A percentile compares a stretch with the other conserved stretches of the same genome.
Conservation (phyloP, 2,329 filamentous ascomycete species). For the Coniochaeta prunicola region DNA sequence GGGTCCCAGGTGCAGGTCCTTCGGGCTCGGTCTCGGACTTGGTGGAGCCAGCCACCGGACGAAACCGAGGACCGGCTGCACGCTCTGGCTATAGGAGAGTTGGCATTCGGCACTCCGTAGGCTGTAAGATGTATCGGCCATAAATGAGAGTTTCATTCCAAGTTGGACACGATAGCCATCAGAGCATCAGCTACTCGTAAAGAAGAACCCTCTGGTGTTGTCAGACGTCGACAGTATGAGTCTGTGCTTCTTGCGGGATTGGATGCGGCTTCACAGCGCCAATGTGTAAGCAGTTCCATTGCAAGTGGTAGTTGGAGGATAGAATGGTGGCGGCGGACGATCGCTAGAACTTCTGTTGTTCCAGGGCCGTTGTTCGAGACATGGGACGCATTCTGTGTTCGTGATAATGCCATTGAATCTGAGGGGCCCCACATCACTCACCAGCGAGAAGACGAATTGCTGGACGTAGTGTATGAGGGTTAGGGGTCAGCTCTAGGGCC, state of each 20-base stretch:
- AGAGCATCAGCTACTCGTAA: not conserved
- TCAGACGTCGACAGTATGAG: not conserved
- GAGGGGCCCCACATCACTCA: no score
- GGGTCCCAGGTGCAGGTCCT: not conserved
- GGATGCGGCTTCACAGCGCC: no score
- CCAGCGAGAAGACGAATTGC: no score
- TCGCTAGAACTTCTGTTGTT: no score
- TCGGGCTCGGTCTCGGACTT: not conserved
- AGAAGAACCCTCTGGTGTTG: not conserved
- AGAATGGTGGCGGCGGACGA: no score
- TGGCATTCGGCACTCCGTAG: not conserved
- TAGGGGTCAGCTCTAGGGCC: not conserved
- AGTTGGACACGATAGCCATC: not conserved
- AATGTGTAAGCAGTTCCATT: no score
- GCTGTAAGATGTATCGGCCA: not conserved
- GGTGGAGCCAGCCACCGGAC: not conserved
- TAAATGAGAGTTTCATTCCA: no score
- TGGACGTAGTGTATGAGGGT: slow-evolving; percentile 14
- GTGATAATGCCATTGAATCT: no score
- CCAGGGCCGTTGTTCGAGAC: no score
- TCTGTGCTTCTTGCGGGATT: not conserved
- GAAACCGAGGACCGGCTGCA: not conserved
- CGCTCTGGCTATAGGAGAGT: not conserved
- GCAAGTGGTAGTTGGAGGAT: no score
- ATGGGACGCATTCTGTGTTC: no score